These are phyloP conservation scores for Sporobolomyces phaffii DNA, from an alignment of 768 basidiomycete genomes.

Conservation along the genomic window DNA sequence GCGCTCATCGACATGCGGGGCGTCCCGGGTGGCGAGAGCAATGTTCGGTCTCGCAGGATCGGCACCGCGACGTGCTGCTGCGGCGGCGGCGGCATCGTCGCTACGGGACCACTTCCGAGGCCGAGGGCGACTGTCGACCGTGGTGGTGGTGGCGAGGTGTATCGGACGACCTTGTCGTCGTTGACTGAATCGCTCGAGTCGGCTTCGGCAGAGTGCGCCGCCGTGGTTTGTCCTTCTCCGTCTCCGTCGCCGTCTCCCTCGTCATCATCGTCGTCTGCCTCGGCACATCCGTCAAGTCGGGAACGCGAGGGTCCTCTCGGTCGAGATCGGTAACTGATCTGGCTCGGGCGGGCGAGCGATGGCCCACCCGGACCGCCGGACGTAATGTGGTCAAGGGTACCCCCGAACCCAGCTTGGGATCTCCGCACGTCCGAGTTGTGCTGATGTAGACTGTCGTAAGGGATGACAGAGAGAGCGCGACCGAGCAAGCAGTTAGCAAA, in stretches of 20 bases:
- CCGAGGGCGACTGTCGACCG: no score
- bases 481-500: neutral
- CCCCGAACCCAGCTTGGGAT: neutral
- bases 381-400: neutral
- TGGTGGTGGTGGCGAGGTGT: neutral
- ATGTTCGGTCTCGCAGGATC: no score
- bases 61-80: no score
- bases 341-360: neutral
- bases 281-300: no score
- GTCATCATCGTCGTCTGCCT: neutral
- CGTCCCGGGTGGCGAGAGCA: no score
- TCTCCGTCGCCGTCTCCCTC: neutral
- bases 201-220: neutral
- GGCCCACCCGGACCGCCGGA: neutral
- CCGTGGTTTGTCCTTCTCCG: neutral
- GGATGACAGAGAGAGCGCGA: no score
- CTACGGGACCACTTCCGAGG: no score
- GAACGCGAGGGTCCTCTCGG: neutral
- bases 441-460: slow-evolving; percentile 3
- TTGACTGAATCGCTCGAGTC: neutral
- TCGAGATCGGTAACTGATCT: neutral
- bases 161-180: slow-evolving; percentile 3
- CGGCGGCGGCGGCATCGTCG: no score
- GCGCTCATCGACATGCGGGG: no score
- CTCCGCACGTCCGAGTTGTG: neutral